These are phyloP conservation scores for Bipolaris bicolor DNA, from an alignment of 2,329 filamentous ascomycete species.

Conservation along the genomic window DNA sequence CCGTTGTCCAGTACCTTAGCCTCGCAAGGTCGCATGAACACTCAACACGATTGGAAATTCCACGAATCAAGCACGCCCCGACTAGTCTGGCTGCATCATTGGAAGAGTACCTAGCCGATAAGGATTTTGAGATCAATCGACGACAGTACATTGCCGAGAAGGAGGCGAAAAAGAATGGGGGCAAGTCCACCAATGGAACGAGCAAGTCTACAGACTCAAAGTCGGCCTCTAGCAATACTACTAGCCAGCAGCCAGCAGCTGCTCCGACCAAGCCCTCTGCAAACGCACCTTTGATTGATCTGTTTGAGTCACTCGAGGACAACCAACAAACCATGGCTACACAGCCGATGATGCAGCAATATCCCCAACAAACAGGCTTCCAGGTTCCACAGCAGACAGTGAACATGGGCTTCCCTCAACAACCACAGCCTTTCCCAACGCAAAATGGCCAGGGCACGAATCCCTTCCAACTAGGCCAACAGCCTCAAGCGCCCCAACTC, in stretches of 20 bases:
- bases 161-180: conserved; percentile 67
- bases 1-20: conserved; percentile 87
- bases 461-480: conserved; percentile 82
- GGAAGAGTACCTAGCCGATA: conserved; percentile 92
- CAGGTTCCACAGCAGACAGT: conserved; percentile 53
- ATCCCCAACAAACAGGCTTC: conserved; percentile 39
- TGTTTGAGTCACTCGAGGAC: conserved; percentile 43
- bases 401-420: conserved; percentile 36
- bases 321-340: conserved; percentile 47
- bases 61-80: conserved; percentile 95
- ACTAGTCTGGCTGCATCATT: conserved; percentile 87
- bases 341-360: conserved; percentile 44
- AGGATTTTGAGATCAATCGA: conserved; percentile 92
- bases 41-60: conserved; percentile 90
- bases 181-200: conserved; percentile 48
- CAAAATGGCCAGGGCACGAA: conserved; percentile 71
- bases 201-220: conserved; percentile 48
- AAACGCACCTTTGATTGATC: conserved; percentile 43
- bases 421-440: conserved; percentile 62
- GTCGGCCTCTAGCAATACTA: conserved; percentile 33
- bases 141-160: conserved; percentile 90
- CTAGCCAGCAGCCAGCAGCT: conserved; percentile 29
- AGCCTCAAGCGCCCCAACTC: conserved; percentile 60
- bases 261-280: conserved; percentile 24
- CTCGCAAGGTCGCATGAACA: conserved; percentile 89